Conservation (phyloP, 306 rosid species). For the Prunus mira region DNA sequence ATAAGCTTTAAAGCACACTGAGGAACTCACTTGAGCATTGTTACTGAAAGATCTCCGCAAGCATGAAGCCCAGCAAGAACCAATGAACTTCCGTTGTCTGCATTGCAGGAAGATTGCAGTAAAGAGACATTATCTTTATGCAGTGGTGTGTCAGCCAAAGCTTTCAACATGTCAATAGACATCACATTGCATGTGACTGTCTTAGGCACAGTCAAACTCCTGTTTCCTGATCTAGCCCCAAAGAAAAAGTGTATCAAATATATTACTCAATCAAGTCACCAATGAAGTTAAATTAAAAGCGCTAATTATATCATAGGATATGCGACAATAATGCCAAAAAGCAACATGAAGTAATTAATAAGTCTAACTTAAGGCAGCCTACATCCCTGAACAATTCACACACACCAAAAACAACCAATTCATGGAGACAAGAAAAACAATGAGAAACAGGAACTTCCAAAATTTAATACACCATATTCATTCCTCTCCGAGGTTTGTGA, state of each 20-base stretch:
- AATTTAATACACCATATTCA: neutral
- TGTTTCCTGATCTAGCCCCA: conserved; percentile 57
- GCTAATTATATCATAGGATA: neutral
- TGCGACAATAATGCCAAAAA: neutral
- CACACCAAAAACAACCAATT: neutral
- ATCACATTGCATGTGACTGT: conserved; percentile 70
- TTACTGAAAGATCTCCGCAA: conserved; percentile 93
- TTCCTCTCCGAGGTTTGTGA: neutral
- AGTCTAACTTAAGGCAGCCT: neutral
- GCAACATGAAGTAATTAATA: neutral
- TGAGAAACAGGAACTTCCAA: conserved; percentile 1
- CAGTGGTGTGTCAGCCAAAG: conserved; percentile 49
- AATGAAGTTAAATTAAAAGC: neutral
- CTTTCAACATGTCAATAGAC: conserved; percentile 66
- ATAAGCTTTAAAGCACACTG: conserved; percentile 13
- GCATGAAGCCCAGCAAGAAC: conserved; percentile 98
- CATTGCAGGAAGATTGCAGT: conserved; percentile 23
- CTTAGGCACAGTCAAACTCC: conserved; percentile 62
- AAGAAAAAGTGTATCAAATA: neutral
- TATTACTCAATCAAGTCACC: neutral
- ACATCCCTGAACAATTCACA: neutral
- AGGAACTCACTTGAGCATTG: conserved; percentile 74
- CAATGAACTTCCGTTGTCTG: conserved; percentile 37
- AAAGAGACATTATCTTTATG: conserved; percentile 27
- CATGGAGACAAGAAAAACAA: neutral